Evolutionary conservation across 2,329 filamentous ascomycete species (phyloP).

Genomic region (Aspergillus unguis): DNA sequence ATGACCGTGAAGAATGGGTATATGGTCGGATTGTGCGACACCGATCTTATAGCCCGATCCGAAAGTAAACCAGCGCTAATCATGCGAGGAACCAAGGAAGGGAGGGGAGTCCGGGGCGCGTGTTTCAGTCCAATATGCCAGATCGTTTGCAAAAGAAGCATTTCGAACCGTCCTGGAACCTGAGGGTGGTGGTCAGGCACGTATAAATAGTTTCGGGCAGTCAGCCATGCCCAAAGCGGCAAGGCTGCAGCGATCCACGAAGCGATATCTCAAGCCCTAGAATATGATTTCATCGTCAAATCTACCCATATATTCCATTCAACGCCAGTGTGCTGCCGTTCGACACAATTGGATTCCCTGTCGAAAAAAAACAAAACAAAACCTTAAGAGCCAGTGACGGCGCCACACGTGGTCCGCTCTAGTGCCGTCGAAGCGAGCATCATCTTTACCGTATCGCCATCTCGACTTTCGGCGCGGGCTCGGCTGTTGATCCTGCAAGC

Average conservation of each 20-base stretch:
- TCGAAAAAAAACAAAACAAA: not conserved
- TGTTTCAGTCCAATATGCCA: slow-evolving; percentile 2
- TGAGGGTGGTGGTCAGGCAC: slow-evolving; percentile 8
- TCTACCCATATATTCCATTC: slow-evolving; percentile 1
- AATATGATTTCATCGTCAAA: slow-evolving; percentile 2
- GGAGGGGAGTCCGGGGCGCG: not conserved
- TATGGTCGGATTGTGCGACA: not conserved
- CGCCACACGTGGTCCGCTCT: slow-evolving; percentile 11
- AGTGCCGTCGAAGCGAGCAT: slow-evolving; percentile 2
- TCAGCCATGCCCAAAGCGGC: slow-evolving; percentile 9
- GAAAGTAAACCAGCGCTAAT: not conserved
- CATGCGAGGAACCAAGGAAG: not conserved
- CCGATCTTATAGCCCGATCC: not conserved
- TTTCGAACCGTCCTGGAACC: slow-evolving; percentile 6
- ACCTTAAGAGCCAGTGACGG: slow-evolving; percentile 7
- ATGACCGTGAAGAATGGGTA: not conserved
- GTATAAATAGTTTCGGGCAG: slow-evolving; percentile 10
- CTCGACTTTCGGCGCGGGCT: slow-evolving; percentile 6
- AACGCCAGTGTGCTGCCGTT: not conserved
- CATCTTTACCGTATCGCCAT: slow-evolving; percentile 3
- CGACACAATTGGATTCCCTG: slow-evolving; percentile 3
- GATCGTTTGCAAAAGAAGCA: slow-evolving; percentile 5
- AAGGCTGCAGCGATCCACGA: slow-evolving; percentile 6
- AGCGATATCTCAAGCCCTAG: not conserved
- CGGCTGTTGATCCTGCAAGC: slow-evolving; percentile 10